Evolutionary conservation across 495 filamentous ascomycete genomes (phyloP).

Genomic region (Chaetomium tenue): DNA sequence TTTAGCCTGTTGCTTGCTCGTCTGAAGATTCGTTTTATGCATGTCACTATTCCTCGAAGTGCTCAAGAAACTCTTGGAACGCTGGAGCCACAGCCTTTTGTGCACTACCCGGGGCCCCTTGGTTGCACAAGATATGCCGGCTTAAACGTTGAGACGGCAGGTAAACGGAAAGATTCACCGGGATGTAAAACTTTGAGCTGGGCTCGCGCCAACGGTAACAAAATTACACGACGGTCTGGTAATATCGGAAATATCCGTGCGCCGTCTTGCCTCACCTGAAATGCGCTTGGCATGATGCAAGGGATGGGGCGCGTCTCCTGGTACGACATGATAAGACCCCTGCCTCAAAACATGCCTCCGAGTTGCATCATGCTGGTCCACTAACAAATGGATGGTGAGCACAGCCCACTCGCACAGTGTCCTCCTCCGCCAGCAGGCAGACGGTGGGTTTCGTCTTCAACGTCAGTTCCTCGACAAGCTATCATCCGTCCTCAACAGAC

Average conservation of each 20-base stretch:
- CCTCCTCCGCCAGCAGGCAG: background rate
- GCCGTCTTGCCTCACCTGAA: background rate
- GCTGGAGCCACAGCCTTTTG: too few relatives aligned
- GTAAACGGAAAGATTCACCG: background rate
- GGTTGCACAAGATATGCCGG: background rate
- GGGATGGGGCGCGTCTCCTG: background rate
- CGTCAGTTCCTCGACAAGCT: background rate
- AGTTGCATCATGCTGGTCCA: conserved; percentile 1
- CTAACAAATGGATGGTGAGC: background rate
- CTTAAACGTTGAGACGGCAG: background rate
- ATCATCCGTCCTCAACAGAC: background rate
- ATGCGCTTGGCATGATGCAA: background rate
- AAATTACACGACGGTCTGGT: conserved; percentile 1
- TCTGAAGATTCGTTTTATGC: too few relatives aligned
- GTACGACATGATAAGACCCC: background rate
- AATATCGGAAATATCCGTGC: conserved; percentile 1
- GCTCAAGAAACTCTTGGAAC: too few relatives aligned
- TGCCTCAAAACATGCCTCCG: conserved; percentile 6
- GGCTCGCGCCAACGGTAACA: background rate
- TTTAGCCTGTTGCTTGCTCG: too few relatives aligned
- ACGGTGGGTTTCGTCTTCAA: background rate
- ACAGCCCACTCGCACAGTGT: conserved; percentile 18
- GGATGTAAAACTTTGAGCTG: background rate
- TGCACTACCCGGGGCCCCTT: too few relatives aligned
- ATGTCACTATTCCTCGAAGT: too few relatives aligned